Evolutionary conservation across 164 flowering plant species (phyloP).

Genomic region (Dillenia suffruticosa): DNA sequence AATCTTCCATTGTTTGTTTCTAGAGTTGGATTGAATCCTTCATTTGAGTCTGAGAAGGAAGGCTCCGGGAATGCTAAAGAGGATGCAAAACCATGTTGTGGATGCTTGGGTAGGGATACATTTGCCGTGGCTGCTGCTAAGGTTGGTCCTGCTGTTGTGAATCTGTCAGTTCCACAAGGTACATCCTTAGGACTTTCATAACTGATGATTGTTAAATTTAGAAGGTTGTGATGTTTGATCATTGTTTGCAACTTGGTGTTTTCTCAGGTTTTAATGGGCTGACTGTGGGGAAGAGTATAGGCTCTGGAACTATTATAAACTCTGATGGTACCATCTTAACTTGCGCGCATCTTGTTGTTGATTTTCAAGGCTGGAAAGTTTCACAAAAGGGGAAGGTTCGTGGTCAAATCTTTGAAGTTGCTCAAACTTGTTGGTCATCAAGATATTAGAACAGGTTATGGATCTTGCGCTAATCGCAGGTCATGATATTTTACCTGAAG

Average conservation of each 20-base stretch:
- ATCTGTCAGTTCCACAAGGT: conserved; percentile 73
- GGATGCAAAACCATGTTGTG: conserved; percentile 29
- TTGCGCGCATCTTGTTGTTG: conserved; percentile 87
- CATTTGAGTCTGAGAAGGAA: conserved; percentile 26
- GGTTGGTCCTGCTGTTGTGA: conserved; percentile 90
- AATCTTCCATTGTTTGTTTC: conserved; percentile 32
- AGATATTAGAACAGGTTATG: too few relatives aligned
- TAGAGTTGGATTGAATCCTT: conserved; percentile 31
- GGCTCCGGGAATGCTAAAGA: conserved; percentile 26
- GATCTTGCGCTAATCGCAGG: background rate
- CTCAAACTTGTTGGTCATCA: too few relatives aligned
- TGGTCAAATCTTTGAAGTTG: background rate
- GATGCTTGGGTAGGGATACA: conserved; percentile 69
- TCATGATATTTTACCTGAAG: background rate
- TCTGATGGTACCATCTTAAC: conserved; percentile 89
- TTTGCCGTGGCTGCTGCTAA: conserved; percentile 80
- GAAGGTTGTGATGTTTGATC: background rate
- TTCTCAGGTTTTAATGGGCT: conserved; percentile 50
- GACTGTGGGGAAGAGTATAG: conserved; percentile 54
- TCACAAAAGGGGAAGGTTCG: conserved; percentile 65
- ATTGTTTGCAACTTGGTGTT: background rate
- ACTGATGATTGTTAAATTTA: background rate
- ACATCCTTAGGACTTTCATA: background rate
- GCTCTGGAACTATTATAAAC: conserved; percentile 85
- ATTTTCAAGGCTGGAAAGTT: conserved; percentile 43